Base-by-base conservation (phyloP, 257 asterid species). In the Solanum appendiculatum region DNA sequence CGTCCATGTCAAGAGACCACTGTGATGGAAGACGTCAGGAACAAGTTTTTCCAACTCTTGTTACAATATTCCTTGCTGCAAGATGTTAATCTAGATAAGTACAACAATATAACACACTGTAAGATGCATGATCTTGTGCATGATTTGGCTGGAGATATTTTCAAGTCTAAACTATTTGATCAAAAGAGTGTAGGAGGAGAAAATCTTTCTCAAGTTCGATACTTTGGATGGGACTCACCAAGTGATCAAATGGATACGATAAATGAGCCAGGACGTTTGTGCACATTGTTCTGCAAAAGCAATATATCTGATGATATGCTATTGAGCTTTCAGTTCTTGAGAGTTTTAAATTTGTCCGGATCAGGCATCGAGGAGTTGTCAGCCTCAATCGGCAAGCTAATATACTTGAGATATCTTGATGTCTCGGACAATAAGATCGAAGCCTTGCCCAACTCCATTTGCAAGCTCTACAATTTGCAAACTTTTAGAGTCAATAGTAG, bases 41-140 rank as follows among this genome's bases (percentile, higher is more conserved):
- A 34, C 7, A 7, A 15, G 25, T 87, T 83, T 81, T 78, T 77
- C 3, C 36, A 86, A 31, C 51, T 78, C 63, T 86, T 89, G 63
- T 29, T 91, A 29, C 44, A 21, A 16, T 31, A 73, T 54, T 89
- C 90, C 10, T 66, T 89, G 73, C 27, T 89, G 37, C 90, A 88
- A 48, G 90, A 75, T n/a, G 70, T 63, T n/a, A 1, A 20, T 37
- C 25, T 44, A 11, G 85, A 63, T 84, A 42, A 74, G 3, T 27
- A 83, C n/a, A 60, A 40, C 5, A 86, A 74, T 25, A 34, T 86
- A 21, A 74, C 3, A 10, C 3, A 31, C 1, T 88, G 80, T 73
- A 89, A 88, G 88, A 86, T 91, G 90, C 91, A 91, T 15, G 90
- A 88, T 88, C 83, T 89, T n/a, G 91, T 91, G 77, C 91, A 89